Evolutionary conservation across 306 rosid species (phyloP).

Genomic region (Castanospermum australe): DNA sequence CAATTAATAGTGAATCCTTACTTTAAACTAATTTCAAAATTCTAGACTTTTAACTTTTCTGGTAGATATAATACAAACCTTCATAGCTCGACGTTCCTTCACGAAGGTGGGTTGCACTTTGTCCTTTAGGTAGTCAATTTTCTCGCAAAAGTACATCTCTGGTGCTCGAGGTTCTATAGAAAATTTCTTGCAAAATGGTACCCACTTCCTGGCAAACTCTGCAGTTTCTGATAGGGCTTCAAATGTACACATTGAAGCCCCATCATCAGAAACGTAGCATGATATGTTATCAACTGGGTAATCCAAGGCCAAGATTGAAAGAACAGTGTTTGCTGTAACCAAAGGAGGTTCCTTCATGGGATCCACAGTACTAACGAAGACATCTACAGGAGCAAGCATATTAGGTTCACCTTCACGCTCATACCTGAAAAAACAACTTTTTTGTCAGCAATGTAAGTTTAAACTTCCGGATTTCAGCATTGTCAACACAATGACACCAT

Average conservation of each 20-base stretch:
- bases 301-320: constrained; percentile 89
- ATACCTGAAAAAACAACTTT: constrained; percentile 29
- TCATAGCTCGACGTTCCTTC: constrained; percentile 94
- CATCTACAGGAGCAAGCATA: constrained; percentile 79
- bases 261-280: constrained; percentile 93
- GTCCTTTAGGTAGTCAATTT: constrained; percentile 90
- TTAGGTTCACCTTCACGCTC: constrained; percentile 91
- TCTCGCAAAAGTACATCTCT: constrained; percentile 83
- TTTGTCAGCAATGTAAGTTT: constrained; percentile 6
- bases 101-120: constrained; percentile 98
- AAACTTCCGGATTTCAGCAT: neutral
- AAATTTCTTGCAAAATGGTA: constrained; percentile 91
- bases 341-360: constrained; percentile 98
- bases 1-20: neutral
- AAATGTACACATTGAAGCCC: constrained; percentile 93
- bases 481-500: neutral
- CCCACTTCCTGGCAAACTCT: constrained; percentile 94
- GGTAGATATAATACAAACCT: constrained; percentile 48
- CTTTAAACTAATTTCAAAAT: neutral
- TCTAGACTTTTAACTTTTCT: neutral
- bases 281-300: constrained; percentile 90
- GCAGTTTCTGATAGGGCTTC: constrained; percentile 88
- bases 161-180: constrained; percentile 86
- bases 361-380: constrained; percentile 96
- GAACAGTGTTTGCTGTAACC: constrained; percentile 83